Conservation (phyloP, 306 rosid genomes). For the Glycine latifolia region DNA sequence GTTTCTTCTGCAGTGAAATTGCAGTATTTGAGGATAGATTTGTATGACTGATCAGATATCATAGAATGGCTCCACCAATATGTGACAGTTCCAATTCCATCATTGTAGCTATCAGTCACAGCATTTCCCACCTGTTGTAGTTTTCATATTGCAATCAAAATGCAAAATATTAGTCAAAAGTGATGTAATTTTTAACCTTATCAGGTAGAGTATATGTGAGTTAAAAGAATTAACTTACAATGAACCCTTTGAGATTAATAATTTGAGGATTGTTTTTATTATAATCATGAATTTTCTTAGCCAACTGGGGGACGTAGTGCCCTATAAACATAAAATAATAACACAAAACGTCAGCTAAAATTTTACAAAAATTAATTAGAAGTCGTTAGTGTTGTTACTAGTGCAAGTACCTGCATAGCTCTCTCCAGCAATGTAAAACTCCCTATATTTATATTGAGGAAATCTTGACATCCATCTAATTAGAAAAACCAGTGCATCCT, state of each 20-base stretch:
- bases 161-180: neutral
- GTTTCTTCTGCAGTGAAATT: constrained; percentile 58
- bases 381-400: neutral
- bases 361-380: neutral
- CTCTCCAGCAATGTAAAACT: constrained; percentile 86
- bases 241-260: constrained; percentile 50
- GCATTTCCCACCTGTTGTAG: constrained; percentile 78
- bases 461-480: constrained; percentile 75
- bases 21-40: constrained; percentile 67
- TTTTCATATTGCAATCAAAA: constrained; percentile 12
- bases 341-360: neutral
- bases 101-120: constrained; percentile 67
- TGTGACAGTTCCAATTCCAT: constrained; percentile 37
- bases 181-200: neutral
- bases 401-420: constrained; percentile 76
- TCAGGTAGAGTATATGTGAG: neutral
- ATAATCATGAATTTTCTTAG: constrained; percentile 62
- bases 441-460: constrained; percentile 78
- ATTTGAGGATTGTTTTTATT: constrained; percentile 61
- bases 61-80: constrained; percentile 85
- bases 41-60: constrained; percentile 77
- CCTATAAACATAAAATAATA: constrained; percentile 48
- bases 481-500: constrained; percentile 79
- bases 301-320: constrained; percentile 89
- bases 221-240: constrained; percentile 26